These are phyloP conservation scores for Arabis alpina DNA, from an alignment of 345 rosid genomes.

Conservation along the genomic window DNA sequence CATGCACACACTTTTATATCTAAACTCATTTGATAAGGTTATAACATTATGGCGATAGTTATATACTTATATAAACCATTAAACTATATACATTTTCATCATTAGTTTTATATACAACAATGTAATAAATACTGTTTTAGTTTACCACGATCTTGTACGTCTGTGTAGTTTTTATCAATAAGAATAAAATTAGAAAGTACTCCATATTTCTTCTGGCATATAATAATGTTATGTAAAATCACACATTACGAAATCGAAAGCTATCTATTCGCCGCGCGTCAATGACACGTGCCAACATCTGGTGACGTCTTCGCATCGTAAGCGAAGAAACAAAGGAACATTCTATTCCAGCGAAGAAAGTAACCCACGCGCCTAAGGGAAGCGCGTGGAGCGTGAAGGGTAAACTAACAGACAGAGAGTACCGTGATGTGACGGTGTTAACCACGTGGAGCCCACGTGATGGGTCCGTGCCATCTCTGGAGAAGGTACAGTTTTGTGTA, in stretches of 20 bases:
- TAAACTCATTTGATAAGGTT: too few species aligned
- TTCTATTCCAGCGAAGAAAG: slow-evolving; percentile 34
- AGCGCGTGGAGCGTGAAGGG: slow-evolving; percentile 13
- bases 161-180: too few species aligned
- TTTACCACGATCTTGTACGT: too few species aligned
- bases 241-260: neutral
- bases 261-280: slow-evolving; percentile 35
- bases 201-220: neutral
- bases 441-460: slow-evolving; percentile 42
- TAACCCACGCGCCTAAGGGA: neutral
- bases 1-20: too few species aligned
- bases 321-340: slow-evolving; percentile 30
- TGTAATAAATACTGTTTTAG: neutral
- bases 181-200: too few species aligned
- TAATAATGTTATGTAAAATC: neutral
- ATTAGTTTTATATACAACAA: neutral
- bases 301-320: slow-evolving; percentile 34
- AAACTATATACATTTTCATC: too few species aligned
- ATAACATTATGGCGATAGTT: too few species aligned
- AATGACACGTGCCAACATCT: slow-evolving; percentile 22
- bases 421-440: slow-evolving; percentile 32
- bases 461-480: slow-evolving; percentile 45
- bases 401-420: neutral
- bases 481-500: slow-evolving; percentile 31
- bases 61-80: too few species aligned